Evolutionary conservation across 2,329 filamentous ascomycete species (phyloP).

Genomic region (Beauveria medogensis): DNA sequence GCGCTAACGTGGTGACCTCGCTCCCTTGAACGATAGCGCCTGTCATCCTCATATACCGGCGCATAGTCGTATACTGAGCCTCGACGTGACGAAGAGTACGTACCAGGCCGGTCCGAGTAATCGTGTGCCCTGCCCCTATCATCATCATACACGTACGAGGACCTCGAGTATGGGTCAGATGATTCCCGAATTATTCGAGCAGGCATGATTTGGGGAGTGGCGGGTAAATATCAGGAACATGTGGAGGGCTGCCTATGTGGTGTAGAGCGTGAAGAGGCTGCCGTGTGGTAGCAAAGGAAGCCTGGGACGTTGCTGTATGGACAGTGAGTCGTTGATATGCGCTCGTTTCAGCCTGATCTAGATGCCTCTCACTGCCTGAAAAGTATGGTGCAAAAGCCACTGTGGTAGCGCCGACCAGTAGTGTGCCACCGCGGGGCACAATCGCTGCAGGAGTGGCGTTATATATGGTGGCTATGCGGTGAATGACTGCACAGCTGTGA

Average conservation of each 20-base stretch:
- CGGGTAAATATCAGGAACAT: constrained; percentile 3
- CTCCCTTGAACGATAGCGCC: constrained; percentile 1
- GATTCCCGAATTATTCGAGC: constrained; percentile 4
- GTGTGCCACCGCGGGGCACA: constrained; percentile 2
- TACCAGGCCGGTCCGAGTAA: not conserved
- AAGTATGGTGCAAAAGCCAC: not conserved
- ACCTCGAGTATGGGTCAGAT: constrained; percentile 1
- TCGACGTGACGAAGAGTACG: constrained; percentile 3
- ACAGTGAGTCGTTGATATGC: not conserved
- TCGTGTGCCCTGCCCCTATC: not conserved
- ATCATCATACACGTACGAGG: constrained; percentile 5
- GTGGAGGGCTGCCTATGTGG: not conserved
- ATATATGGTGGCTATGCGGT: constrained; percentile 6
- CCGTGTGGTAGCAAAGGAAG: not conserved
- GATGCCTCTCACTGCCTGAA: not conserved
- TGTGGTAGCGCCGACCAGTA: not conserved
- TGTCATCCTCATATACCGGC: not conserved
- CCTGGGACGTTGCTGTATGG: not conserved
- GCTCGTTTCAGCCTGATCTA: constrained; percentile 6
- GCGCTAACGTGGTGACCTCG: not conserved
- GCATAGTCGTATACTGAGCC: constrained; percentile 6
- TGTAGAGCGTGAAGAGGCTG: not conserved
- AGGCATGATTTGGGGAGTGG: constrained; percentile 1
- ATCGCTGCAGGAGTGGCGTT: constrained; percentile 1
- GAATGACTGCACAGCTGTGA: not conserved